phyloP scores from a whole-genome alignment of 768 basidiomycete species.

The Xerocomellus amylosporus region DNA sequence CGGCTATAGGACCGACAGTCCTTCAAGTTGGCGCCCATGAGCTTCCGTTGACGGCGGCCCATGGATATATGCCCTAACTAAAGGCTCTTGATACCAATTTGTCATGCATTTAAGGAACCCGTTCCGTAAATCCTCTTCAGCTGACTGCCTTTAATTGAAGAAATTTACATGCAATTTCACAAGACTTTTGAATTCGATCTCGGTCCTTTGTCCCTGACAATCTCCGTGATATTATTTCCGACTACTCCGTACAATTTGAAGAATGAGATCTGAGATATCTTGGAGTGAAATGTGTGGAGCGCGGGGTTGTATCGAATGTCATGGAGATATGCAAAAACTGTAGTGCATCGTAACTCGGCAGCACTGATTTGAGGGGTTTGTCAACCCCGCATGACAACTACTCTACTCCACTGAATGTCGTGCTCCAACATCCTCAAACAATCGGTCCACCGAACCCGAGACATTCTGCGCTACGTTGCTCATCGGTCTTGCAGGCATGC shows the following conservation, averaged over 20 bases:
- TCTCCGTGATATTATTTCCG: not conserved
- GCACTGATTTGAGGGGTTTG: no score
- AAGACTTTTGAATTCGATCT: not conserved
- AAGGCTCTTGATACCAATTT: not conserved
- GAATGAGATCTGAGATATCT: not conserved
- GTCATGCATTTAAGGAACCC: not conserved
- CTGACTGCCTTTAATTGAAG: not conserved
- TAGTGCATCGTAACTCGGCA: no score
- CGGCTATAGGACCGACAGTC: conserved; percentile 28
- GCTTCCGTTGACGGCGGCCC: not conserved
- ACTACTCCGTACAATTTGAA: not conserved
- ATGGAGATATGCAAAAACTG: not conserved
- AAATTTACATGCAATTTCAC: not conserved
- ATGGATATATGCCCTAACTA: not conserved
- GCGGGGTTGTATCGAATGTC: no score
- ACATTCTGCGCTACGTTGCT: conserved; percentile 3
- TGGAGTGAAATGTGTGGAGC: no score
- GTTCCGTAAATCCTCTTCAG: not conserved
- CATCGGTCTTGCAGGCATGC: conserved; percentile 15
- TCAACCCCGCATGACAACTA: not conserved
- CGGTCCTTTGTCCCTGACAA: not conserved
- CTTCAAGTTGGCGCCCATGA: not conserved
- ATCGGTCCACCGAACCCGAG: not conserved
- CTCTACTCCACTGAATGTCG: conserved; percentile 9
- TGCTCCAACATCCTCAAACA: conserved; percentile 4